Base-by-base conservation (phyloP, 1,284 basidiomycete species). In the Retiboletus flavoniger region DNA sequence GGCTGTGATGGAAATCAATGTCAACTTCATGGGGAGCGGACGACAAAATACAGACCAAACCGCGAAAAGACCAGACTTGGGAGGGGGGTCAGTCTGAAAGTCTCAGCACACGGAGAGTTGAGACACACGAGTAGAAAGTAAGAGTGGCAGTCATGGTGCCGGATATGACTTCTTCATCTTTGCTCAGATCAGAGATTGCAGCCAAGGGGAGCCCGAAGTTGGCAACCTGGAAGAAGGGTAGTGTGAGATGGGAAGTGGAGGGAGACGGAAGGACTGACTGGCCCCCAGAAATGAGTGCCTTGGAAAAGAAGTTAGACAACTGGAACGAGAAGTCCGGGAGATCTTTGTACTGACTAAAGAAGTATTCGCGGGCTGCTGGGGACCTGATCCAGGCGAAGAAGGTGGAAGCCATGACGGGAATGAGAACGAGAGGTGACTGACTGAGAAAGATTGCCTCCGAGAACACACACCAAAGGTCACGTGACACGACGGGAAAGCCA, bases 281-380 rank as follows among this genome's bases (percentile, higher is more conserved):
- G 92, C 65, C 93, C 93, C 93, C 93, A 96, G 79, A 96, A 96
- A 74, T 96, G 93, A 57, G 93, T 96, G 70, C 93, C 93, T 95
- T 53, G 17, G 13, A 31, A 45, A 17, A 42, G 16, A 36, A 24
- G 44, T 56, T 54, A 58, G 65, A 53, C 43, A 28, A 57, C 13
- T 7, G 11, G 50, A 21, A 45, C 19, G 35, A 26, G 29, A 28
- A 41, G 19, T 24, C 34, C 14, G 42, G 29, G 5, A 21, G 39
- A 13, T 8, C 21, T 45, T 11, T 24, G 13, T 1, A 82, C 91
- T 63, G 58, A 95, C 93, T 95, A 77, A 96, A 91, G 76, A 97
- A 95, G 74, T 97, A 97, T 64, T 93, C 84, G 64, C 91, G 80
- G 19, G 89, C 91, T 45, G 91, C 91, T 53, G 94, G 94, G 51